Conservation (phyloP, 306 rosid genomes). For the Gastrolobium villosum region DNA sequence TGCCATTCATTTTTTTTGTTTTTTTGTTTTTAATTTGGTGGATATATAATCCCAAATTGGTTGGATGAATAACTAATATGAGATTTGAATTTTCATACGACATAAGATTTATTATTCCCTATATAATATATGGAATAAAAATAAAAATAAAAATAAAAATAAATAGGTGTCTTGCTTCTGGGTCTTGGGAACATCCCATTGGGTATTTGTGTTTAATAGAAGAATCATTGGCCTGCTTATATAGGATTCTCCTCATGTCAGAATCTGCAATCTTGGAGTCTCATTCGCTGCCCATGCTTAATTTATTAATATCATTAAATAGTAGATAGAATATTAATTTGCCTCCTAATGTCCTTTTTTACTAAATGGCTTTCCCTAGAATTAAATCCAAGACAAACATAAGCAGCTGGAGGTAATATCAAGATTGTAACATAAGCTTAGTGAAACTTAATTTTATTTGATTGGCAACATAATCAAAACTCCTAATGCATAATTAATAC, state of each 20-base stretch:
- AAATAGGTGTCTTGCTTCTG: background rate
- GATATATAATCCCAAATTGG: no score
- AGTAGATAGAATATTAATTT: background rate
- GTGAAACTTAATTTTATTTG: background rate
- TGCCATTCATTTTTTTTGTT: no score
- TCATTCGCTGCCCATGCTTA: background rate
- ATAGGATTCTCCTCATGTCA: slow-evolving; percentile 3
- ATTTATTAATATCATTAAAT: no score
- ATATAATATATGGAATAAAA: no score
- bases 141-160: no score
- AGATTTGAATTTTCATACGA: no score
- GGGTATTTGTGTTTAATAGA: background rate
- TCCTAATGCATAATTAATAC: background rate
- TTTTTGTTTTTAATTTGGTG: no score
- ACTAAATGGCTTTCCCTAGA: no score
- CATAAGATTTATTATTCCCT: no score
- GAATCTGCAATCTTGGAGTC: background rate
- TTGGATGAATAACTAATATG: no score
- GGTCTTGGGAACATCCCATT: background rate
- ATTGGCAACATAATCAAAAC: slow-evolving; percentile 3
- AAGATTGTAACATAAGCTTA: slow-evolving; percentile 20
- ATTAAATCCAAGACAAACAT: no score
- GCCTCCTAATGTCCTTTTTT: no score
- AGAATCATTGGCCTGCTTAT: slow-evolving; percentile 17
- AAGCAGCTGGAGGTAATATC: slow-evolving; percentile 36